Conservation (phyloP, 2,329 filamentous ascomycete species). For the Microdochium bolleyi region DNA sequence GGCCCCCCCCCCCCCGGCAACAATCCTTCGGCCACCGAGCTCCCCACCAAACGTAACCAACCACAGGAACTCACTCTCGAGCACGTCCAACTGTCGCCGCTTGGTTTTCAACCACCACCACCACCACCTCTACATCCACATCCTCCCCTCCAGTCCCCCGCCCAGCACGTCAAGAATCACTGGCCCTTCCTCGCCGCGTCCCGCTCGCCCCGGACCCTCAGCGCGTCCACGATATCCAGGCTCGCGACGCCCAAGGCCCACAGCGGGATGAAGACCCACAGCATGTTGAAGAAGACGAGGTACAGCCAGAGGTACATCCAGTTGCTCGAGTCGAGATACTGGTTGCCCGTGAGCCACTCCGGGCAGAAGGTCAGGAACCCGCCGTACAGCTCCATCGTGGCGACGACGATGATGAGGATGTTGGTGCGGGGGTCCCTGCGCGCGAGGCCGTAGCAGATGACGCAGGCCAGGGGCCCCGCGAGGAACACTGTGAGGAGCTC, state of each 20-base stretch:
- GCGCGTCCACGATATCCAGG: constrained; percentile 46
- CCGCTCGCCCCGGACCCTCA: constrained; percentile 28
- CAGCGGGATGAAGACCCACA: constrained; percentile 58
- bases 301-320: constrained; percentile 64
- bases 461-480: constrained; percentile 50
- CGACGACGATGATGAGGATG: constrained; percentile 56
- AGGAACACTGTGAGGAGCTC: constrained; percentile 59
- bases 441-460: constrained; percentile 53
- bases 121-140: too few relatives aligned
- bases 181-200: constrained; percentile 22
- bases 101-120: too few relatives aligned
- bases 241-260: constrained; percentile 50
- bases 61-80: too few relatives aligned
- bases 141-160: too few relatives aligned
- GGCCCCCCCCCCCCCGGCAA: too few relatives aligned
- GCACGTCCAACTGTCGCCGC: background rate
- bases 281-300: constrained; percentile 59
- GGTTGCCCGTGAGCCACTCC: constrained; percentile 56
- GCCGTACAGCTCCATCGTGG: constrained; percentile 60
- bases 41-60: too few relatives aligned
- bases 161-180: constrained; percentile 6
- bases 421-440: constrained; percentile 45
- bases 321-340: constrained; percentile 57
- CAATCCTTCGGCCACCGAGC: too few relatives aligned
- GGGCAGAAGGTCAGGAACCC: constrained; percentile 67